Evolutionary conservation across 1,284 basidiomycete species (phyloP), one percentile per base, ranked within the genome.

Genomic region (Hymenochaete sp.): DNA sequence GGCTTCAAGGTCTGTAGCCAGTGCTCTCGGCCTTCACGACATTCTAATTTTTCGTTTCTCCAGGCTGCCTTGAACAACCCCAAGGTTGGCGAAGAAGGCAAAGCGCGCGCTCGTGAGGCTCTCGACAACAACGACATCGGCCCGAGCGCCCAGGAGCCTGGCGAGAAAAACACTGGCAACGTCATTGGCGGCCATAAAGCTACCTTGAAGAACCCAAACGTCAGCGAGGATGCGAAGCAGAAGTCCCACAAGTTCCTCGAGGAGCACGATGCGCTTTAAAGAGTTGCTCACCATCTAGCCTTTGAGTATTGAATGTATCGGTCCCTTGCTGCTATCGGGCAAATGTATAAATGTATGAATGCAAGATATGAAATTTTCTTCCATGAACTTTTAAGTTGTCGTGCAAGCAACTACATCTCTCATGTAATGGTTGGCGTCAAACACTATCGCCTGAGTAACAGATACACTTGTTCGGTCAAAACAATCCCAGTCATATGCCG

Each of bases 401-500:
- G 4, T 5, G 13, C 13, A n/a, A 6, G 13, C 5, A 35, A 35
- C 13, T 5, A 6, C 21, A 35, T 19, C 13, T n/a, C 13, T 35
- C 5, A n/a, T 31, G 6, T 6, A 6, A n/a, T 35, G 14, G 32
- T 25, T 25, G 13, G 9, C 38, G 28, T 31, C 28, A 41, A 13
- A n/a, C 7, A 22, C 67, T 67, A 91, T 69, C 81, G 84, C 56
- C 93, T 76, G 65, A 97, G 75, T 33, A 98, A 73, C 42, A 97
- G 70, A 66, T 92, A 98, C 49, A 98, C 76, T 52, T 93, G 87
- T 59, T 95, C 89, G 21, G 93, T 93, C 21, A 98, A 79, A 14
- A 95, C 90, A 50, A 98, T 81, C 59, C 79, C 82, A 40, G 89
- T 84, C 73, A 98, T 77, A 69, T 98, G 93, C 51, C 96, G 79